Base-by-base conservation (phyloP, 1,284 basidiomycete genomes). In the Cutaneotrichosporon sp. region DNA sequence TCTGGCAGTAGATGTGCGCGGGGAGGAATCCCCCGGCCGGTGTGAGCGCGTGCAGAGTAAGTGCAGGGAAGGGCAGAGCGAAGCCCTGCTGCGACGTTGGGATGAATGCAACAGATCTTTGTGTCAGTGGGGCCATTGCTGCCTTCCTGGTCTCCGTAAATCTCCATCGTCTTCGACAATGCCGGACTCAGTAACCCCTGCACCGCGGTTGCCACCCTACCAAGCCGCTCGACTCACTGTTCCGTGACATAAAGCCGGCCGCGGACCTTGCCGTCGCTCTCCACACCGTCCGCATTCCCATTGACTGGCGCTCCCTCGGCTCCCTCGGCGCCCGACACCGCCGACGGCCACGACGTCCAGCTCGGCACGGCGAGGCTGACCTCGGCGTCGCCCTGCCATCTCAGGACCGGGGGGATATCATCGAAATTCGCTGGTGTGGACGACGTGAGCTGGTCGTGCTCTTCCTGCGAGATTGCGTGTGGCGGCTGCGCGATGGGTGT, bases 21-120 rank as follows among this genome's bases (percentile, higher is more conserved):
- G 70, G 61, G 11, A 43, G 76, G 76, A 55, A 59, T 8, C 17
- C 42, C 7, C 74, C 65, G 9, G 80, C 79, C 38, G 88, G 84
- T 0, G 88, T 88, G 47, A 91, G 81, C 17, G 91, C 91, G 64
- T 96, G 91, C 3, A 96, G 80, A 1, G 88, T 92, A 62, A 96
- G 86, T 5, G 83, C 78, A 16, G 87, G 89, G 71, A 90, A 94
- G 52, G 84, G 78, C 65, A 94, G 81, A 61, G 86, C 81, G 69
- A 92, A 86, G 16, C 88, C 90, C 34, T 78, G 77, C 22, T 43
- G 29, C 46, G 50, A 22, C 14, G 78, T 63, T 6, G 86, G 85
- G 68, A 88, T 80, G 79, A 90, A 93, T 0, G 83, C 82, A 27
- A 94, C 80, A 5, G 80, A 82, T 60, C 88, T 93, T 61, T 10